Evolutionary conservation across 768 basidiomycete genomes (phyloP).

Genomic region (Suillus sp.): DNA sequence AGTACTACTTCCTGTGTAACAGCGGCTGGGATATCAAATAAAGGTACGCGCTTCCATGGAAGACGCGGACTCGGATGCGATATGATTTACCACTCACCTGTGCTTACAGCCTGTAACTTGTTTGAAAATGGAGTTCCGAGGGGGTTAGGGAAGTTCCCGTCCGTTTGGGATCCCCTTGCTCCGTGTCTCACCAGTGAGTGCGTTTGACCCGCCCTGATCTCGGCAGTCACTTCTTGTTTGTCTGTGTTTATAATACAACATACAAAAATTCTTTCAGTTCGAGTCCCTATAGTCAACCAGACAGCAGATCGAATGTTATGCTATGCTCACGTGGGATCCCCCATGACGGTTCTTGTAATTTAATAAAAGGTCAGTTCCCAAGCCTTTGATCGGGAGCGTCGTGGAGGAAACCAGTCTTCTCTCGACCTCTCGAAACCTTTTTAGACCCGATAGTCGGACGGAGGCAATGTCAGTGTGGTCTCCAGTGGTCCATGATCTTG

Average conservation of each 20-base stretch:
- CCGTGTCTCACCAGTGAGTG: no score
- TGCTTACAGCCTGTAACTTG: conserved; percentile 9
- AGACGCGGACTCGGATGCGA: conserved; percentile 8
- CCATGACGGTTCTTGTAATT: conserved; percentile 27
- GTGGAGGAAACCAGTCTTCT: conserved; percentile 27
- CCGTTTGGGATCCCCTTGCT: background rate
- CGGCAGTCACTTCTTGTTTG: background rate
- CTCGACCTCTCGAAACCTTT: conserved; percentile 19
- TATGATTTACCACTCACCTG: background rate
- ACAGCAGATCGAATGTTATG: conserved; percentile 3
- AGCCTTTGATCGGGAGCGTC: conserved; percentile 22
- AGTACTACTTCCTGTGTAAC: conserved; percentile 11
- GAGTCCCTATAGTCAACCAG: no score
- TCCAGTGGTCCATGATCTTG: background rate
- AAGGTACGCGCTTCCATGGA: conserved; percentile 18
- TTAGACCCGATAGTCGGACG: conserved; percentile 20
- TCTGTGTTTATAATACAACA: background rate
- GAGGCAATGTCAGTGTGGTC: conserved; percentile 22
- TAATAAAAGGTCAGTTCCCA: conserved; percentile 26
- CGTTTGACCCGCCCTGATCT: background rate
- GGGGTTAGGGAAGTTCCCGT: background rate
- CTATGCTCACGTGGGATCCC: conserved; percentile 13
- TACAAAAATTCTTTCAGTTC: background rate
- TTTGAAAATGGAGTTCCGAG: conserved; percentile 4
- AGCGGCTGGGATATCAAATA: conserved; percentile 14